Conservation (phyloP, 371 early-diverging fungal species). For the Rhizopus delemar region DNA sequence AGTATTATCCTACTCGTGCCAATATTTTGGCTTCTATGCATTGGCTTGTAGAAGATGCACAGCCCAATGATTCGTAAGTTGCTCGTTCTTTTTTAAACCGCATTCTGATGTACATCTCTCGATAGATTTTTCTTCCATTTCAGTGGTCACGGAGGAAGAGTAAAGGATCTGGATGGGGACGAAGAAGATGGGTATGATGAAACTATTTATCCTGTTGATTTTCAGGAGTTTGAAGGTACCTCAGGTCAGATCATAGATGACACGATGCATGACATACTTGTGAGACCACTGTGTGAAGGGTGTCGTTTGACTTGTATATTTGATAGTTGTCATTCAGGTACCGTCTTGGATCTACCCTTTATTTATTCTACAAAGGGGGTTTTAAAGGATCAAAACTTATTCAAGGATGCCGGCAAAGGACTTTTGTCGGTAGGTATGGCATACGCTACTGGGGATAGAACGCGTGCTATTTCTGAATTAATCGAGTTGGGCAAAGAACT, state of each 20-base stretch:
- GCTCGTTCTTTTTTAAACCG: background rate
- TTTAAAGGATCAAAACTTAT: conserved; percentile 53
- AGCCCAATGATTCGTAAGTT: conserved; percentile 74
- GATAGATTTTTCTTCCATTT: conserved; percentile 81
- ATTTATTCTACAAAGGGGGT: conserved; percentile 75
- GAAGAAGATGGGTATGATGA: conserved; percentile 80
- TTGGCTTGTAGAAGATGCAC: conserved; percentile 86
- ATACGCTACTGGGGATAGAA: conserved; percentile 50
- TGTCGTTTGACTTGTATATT: conserved; percentile 84
- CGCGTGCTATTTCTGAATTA: conserved; percentile 45
- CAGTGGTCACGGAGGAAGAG: conserved; percentile 87
- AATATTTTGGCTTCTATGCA: conserved; percentile 84
- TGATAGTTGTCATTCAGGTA: conserved; percentile 84
- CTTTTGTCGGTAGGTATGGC: conserved; percentile 51
- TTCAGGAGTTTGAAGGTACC: conserved; percentile 42
- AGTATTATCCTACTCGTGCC: conserved; percentile 70
- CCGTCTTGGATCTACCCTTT: conserved; percentile 85
- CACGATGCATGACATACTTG: conserved; percentile 80
- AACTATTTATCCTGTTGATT: conserved; percentile 81
- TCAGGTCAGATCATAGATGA: conserved; percentile 91
- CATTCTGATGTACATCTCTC: background rate
- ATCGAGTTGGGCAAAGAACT: conserved; percentile 51
- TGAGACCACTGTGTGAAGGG: conserved; percentile 79
- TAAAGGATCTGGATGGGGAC: conserved; percentile 72
- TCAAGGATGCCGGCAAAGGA: conserved; percentile 52